Conservation (phyloP, 305 asterid genomes). For the Fraxinus latifolia region DNA sequence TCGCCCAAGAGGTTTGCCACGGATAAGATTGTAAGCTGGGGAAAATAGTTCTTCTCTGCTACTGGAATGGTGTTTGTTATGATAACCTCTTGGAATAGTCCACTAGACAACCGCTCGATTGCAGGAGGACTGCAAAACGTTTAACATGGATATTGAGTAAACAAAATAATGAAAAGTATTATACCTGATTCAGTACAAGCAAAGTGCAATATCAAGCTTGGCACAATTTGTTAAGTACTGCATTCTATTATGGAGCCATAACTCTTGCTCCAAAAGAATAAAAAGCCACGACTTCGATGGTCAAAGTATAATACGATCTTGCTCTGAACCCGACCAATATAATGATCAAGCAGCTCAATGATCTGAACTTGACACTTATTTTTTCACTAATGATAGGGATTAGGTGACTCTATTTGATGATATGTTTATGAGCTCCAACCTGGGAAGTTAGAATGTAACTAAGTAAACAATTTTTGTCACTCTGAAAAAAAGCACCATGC, state of each 20-base stretch:
- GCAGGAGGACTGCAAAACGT: slow-evolving; percentile 83
- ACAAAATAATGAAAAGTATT: background rate
- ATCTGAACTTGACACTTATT: background rate
- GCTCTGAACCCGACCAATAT: background rate
- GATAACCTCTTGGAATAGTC: slow-evolving; percentile 93
- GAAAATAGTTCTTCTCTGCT: slow-evolving; percentile 77
- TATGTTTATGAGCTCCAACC: background rate
- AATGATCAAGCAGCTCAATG: slow-evolving; percentile 18
- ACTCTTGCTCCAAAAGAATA: background rate
- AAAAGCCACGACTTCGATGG: background rate
- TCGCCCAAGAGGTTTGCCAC: slow-evolving; percentile 91
- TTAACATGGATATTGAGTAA: slow-evolving; percentile 3
- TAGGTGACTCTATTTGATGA: background rate
- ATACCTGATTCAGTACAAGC: slow-evolving; percentile 10
- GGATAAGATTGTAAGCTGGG: slow-evolving; percentile 83
- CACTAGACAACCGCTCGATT: slow-evolving; percentile 83
- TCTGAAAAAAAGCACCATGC: background rate
- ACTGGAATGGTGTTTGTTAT: slow-evolving; percentile 91
- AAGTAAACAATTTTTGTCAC: background rate
- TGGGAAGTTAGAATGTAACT: background rate
- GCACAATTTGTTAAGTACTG: background rate
- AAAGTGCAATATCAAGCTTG: background rate
- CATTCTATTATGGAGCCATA: background rate
- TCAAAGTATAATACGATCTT: background rate
- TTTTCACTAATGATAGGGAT: background rate